Evolutionary conservation across 345 rosid genomes (phyloP).

Genomic region (Adansonia digitata): DNA sequence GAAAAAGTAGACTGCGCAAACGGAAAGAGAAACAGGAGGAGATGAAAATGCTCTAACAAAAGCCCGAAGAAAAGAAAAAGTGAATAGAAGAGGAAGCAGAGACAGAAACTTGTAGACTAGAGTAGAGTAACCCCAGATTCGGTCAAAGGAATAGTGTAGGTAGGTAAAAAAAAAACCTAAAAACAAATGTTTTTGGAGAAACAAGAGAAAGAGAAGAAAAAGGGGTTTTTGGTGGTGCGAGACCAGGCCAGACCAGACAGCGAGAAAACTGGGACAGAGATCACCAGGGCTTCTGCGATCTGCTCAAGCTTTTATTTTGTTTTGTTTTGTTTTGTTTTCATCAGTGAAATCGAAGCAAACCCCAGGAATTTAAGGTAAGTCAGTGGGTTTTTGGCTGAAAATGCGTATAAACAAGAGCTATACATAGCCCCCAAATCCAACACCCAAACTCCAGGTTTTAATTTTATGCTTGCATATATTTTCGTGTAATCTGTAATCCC

Average conservation of each 20-base stretch:
- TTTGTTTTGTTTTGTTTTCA: slow-evolving; percentile 18
- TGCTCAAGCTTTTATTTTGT: background rate
- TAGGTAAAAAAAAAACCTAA: background rate
- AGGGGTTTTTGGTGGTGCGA: background rate
- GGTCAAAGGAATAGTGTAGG: background rate
- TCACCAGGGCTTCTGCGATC: background rate
- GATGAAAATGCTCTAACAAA: background rate
- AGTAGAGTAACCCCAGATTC: background rate
- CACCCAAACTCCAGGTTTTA: no score
- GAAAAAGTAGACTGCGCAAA: background rate
- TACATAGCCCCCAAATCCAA: no score
- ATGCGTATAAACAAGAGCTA: no score
- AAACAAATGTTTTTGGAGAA: background rate
- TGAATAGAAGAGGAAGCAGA: background rate
- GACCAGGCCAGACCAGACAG: slow-evolving; percentile 8
- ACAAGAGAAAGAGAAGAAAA: background rate
- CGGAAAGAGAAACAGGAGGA: background rate
- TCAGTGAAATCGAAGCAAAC: slow-evolving; percentile 27
- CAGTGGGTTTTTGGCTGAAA: no score
- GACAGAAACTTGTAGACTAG: no score
- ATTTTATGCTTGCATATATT: no score
- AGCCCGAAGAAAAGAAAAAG: slow-evolving; percentile 16
- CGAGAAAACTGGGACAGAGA: slow-evolving; percentile 11
- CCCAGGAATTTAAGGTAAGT: no score
- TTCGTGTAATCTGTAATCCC: no score